Conservation (phyloP, 106 monocot species). For the Hemerocallis citrina region DNA sequence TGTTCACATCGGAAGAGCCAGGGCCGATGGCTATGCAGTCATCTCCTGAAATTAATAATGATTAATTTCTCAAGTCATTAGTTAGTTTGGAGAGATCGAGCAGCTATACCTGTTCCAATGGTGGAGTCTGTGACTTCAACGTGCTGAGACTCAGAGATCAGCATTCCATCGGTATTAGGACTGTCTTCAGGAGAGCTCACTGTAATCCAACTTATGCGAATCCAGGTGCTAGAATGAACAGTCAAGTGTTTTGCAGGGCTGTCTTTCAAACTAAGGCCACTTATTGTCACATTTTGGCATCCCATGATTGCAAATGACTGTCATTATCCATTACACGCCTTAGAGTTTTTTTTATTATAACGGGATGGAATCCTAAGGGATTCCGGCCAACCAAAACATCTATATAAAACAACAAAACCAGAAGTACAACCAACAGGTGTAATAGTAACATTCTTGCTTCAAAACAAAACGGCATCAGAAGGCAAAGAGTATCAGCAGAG, state of each 20-base stretch:
- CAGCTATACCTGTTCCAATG: constrained; percentile 3
- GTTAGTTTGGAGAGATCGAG: too few species aligned
- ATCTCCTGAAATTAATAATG: constrained; percentile 2
- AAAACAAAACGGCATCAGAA: too few species aligned
- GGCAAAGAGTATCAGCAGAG: too few species aligned
- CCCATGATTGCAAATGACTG: constrained; percentile 7
- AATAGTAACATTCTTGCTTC: neutral
- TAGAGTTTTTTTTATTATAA: neutral
- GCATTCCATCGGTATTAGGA: constrained; percentile 11
- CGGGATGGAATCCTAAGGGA: too few species aligned
- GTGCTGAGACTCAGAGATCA: constrained; percentile 1
- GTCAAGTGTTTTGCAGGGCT: constrained; percentile 11
- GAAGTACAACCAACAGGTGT: neutral
- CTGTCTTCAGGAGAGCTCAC: constrained; percentile 1
- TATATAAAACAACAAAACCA: too few species aligned
- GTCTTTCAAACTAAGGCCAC: neutral
- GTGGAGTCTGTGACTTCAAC: neutral
- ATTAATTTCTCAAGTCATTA: too few species aligned
- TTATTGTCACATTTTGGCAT: constrained; percentile 1
- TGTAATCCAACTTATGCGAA: neutral
- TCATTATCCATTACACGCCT: neutral
- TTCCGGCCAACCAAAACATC: too few species aligned
- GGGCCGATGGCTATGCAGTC: constrained; percentile 5
- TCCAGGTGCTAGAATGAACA: neutral
- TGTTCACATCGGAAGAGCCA: neutral